A percentile compares a stretch with the other conserved stretches of the same genome.
These are phyloP conservation scores for Ampelomyces quisqualis DNA, from an alignment of 2,329 filamentous ascomycete species.

Conservation along the genomic window DNA sequence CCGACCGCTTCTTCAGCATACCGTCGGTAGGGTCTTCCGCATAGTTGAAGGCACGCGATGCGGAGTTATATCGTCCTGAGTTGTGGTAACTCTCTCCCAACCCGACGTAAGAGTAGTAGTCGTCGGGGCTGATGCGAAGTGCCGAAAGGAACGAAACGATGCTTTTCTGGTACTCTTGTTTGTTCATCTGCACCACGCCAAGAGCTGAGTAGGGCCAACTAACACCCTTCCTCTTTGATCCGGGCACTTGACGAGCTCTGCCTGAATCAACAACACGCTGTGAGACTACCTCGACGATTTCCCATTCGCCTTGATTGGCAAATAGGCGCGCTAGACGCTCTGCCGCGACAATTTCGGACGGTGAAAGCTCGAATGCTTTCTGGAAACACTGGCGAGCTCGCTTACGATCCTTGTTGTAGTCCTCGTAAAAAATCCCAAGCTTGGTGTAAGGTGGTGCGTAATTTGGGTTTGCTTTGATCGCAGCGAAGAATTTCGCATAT, in stretches of 20 bases:
- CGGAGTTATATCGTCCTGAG: conserved; percentile 90
- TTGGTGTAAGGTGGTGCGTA: conserved; percentile 90
- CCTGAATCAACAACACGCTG: conserved; percentile 93
- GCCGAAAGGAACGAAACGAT: conserved; percentile 92
- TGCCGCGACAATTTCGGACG: conserved; percentile 81
- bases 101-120: conserved; percentile 96
- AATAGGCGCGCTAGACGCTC: conserved; percentile 84
- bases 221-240: conserved; percentile 87
- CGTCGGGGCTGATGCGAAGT: conserved; percentile 75
- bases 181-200: conserved; percentile 91
- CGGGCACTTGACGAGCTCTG: conserved; percentile 83
- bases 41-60: conserved; percentile 84
- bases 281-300: conserved; percentile 89
- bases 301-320: conserved; percentile 91
- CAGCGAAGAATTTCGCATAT: conserved; percentile 78
- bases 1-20: conserved; percentile 53
- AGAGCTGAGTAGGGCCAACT: conserved; percentile 96
- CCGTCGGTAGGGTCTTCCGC: conserved; percentile 73
- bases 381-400: conserved; percentile 91
- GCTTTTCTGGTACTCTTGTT: conserved; percentile 83
- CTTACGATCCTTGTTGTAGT: conserved; percentile 84
- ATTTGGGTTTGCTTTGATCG: conserved; percentile 82
- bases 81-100: conserved; percentile 97
- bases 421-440: conserved; percentile 85
- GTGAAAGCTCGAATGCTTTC: conserved; percentile 90